phyloP scores from a whole-genome alignment of 2,329 filamentous ascomycete genomes.

The Apiospora marii region DNA sequence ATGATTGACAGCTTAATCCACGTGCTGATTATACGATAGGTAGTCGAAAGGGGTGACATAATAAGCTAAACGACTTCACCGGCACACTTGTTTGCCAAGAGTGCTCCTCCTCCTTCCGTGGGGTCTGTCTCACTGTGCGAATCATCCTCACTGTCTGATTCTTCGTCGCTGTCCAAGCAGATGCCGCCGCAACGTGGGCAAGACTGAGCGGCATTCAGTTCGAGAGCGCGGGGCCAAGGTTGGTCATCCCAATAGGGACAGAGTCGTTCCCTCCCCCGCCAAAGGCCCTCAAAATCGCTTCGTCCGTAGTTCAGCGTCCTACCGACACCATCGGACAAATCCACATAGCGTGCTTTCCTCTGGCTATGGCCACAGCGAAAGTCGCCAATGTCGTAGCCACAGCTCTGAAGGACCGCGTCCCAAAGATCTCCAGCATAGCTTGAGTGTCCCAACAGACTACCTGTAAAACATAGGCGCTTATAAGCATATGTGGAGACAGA shows the following conservation, averaged over 20 bases:
- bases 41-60: too few relatives aligned
- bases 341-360: background rate
- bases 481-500: background rate
- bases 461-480: background rate
- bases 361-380: background rate
- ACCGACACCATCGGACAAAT: background rate
- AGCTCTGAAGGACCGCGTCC: background rate
- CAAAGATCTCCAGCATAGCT: background rate
- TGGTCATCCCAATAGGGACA: background rate
- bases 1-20: too few relatives aligned
- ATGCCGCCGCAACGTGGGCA: background rate
- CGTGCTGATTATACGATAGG: too few relatives aligned
- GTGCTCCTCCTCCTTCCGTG: background rate
- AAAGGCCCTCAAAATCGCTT: background rate
- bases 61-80: background rate
- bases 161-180: background rate
- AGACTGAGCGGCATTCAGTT: background rate
- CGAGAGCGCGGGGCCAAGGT: background rate
- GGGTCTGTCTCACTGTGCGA: background rate
- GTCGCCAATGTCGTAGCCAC: background rate
- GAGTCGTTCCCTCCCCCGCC: background rate
- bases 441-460: background rate
- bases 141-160: background rate
- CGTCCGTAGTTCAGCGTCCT: background rate
- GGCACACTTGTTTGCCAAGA: background rate